A percentile compares a stretch with the other conserved stretches of the same genome.
phyloP scores from a whole-genome alignment of 2,329 filamentous ascomycete species.

The Paraconiothyrium brasiliense region DNA sequence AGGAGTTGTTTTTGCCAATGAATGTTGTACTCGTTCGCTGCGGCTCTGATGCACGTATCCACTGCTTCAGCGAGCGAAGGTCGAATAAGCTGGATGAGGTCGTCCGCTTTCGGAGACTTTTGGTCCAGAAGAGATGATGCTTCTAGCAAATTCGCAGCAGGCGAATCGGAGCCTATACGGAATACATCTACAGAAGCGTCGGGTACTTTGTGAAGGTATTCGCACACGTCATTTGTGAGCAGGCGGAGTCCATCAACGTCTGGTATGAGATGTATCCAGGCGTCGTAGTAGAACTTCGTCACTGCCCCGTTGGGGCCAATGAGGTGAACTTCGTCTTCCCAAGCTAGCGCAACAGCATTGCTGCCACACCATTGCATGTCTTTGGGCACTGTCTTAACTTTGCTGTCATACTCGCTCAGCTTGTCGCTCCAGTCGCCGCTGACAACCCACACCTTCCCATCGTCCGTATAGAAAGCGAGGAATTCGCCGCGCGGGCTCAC shows the following conservation, averaged over 20 bases:
- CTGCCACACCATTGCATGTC: conserved; percentile 97
- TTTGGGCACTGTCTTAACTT: conserved; percentile 83
- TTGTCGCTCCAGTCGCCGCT: conserved; percentile 94
- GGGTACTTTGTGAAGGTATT: conserved; percentile 95
- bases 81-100: conserved; percentile 94
- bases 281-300: conserved; percentile 86
- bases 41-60: conserved; percentile 90
- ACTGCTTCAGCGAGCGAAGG: conserved; percentile 90
- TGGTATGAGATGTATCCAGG: conserved; percentile 85
- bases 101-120: conserved; percentile 95
- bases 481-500: conserved; percentile 92
- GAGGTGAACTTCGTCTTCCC: conserved; percentile 97
- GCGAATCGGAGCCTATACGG: conserved; percentile 83
- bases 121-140: conserved; percentile 90
- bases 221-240: conserved; percentile 92
- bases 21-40: conserved; percentile 87
- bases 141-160: conserved; percentile 91
- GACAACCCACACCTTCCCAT: conserved; percentile 88
- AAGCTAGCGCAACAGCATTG: conserved; percentile 90
- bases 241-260: conserved; percentile 91
- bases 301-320: conserved; percentile 85
- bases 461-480: conserved; percentile 84
- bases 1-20: conserved; percentile 95
- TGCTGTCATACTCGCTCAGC: conserved; percentile 89
- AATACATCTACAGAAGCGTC: conserved; percentile 89